phyloP scores from a whole-genome alignment of 805 yeast genomes.

The Candida hispaniensis region DNA sequence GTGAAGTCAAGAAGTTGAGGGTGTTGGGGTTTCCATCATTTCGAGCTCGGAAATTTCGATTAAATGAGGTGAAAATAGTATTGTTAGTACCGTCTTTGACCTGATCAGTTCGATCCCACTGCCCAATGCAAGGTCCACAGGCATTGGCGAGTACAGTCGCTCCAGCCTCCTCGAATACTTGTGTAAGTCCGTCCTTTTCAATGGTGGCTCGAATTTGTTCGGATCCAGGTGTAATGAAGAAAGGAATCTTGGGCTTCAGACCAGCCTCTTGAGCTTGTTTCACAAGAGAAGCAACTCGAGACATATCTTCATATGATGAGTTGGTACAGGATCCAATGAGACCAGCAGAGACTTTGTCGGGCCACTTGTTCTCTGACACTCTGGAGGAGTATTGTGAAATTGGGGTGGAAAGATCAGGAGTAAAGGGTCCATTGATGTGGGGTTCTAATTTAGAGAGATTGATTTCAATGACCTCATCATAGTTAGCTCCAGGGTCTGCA shows the following conservation, averaged over 20 bases:
- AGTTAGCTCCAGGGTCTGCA: slow-evolving; percentile 83
- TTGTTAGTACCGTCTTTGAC: slow-evolving; percentile 46
- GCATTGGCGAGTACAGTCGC: slow-evolving; percentile 94
- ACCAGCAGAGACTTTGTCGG: slow-evolving; percentile 77
- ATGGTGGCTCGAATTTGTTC: slow-evolving; percentile 97
- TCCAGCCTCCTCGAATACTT: slow-evolving; percentile 73
- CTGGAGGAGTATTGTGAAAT: slow-evolving; percentile 68
- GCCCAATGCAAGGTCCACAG: slow-evolving; percentile 99
- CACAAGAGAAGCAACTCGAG: slow-evolving; percentile 85
- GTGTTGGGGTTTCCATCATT: slow-evolving; percentile 98
- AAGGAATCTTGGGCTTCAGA: slow-evolving; percentile 79
- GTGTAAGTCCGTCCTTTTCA: slow-evolving; percentile 84
- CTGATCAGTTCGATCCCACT: slow-evolving; percentile 75
- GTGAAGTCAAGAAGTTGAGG: slow-evolving; percentile 96
- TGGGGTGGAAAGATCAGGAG: slow-evolving; percentile 95
- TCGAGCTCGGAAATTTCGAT: slow-evolving; percentile 95
- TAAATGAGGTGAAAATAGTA: slow-evolving; percentile 92
- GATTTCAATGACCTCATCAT: slow-evolving; percentile 86
- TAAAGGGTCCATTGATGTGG: slow-evolving; percentile 93
- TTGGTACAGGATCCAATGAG: slow-evolving; percentile 97
- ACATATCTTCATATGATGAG: slow-evolving; percentile 97
- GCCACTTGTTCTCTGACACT: slow-evolving; percentile 73
- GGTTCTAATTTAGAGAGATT: slow-evolving; percentile 84
- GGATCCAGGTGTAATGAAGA: slow-evolving; percentile 95
- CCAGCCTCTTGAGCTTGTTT: slow-evolving; percentile 81